These are phyloP conservation scores for Amaranthus hypochondriacus DNA, from an alignment of 148 eudicot genomes.

Conservation along the genomic window DNA sequence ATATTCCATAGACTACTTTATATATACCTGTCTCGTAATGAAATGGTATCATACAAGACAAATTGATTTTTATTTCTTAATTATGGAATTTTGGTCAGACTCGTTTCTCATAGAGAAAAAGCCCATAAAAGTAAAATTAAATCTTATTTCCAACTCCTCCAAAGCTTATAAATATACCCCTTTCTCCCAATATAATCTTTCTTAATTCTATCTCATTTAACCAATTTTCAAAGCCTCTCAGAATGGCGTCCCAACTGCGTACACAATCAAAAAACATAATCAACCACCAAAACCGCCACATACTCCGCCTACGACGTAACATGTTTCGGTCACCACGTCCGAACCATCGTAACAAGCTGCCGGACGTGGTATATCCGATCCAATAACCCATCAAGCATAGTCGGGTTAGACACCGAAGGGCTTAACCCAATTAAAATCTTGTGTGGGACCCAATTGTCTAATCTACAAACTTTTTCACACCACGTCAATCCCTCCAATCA, in stretches of 20 bases:
- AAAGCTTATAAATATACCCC: too few relatives aligned
- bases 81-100: too few relatives aligned
- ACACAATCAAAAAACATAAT: slow-evolving; percentile 3
- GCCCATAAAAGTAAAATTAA: too few relatives aligned
- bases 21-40: too few relatives aligned
- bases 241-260: neutral
- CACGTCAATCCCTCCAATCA: neutral
- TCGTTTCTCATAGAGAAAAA: too few relatives aligned
- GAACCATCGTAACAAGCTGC: slow-evolving; percentile 13
- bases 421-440: slow-evolving; percentile 21
- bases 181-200: too few relatives aligned
- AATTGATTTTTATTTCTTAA: too few relatives aligned
- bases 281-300: neutral
- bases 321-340: slow-evolving; percentile 10
- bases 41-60: too few relatives aligned
- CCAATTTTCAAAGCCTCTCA: neutral
- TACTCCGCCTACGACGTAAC: slow-evolving; percentile 14
- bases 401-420: slow-evolving; percentile 25
- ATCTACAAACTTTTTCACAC: slow-evolving; percentile 20
- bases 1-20: too few relatives aligned
- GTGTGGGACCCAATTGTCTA: slow-evolving; percentile 22
- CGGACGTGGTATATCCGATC: slow-evolving; percentile 4
- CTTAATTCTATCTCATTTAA: too few relatives aligned
- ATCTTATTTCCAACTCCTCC: too few relatives aligned
- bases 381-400: neutral